Conservation (phyloP, 371 early-diverging fungal genomes). For the Rhizopus delemar region DNA sequence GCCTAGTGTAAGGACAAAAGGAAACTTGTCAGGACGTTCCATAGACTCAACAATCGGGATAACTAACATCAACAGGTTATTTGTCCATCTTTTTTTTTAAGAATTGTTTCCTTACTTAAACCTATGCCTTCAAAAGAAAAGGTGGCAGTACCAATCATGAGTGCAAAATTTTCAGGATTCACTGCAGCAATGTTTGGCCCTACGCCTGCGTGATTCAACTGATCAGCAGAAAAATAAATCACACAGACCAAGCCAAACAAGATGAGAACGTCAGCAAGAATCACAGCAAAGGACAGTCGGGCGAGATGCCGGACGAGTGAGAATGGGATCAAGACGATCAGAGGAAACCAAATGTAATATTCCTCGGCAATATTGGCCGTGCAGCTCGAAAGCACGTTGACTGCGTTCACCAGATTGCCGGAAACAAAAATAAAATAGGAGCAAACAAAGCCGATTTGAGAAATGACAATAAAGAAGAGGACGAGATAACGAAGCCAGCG, state of each 20-base stretch:
- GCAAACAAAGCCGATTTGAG: slow-evolving; percentile 63
- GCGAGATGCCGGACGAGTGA: slow-evolving; percentile 69
- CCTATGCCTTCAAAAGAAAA: slow-evolving; percentile 83
- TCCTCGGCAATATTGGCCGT: slow-evolving; percentile 31
- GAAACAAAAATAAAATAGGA: slow-evolving; percentile 53
- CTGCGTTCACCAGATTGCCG: slow-evolving; percentile 45
- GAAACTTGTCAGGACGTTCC: slow-evolving; percentile 61
- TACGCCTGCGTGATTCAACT: slow-evolving; percentile 26
- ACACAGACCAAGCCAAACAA: slow-evolving; percentile 60
- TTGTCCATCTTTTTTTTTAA: background rate
- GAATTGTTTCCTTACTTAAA: slow-evolving; percentile 37
- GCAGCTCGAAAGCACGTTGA: slow-evolving; percentile 43
- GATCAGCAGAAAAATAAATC: slow-evolving; percentile 37
- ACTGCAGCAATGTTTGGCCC: slow-evolving; percentile 52
- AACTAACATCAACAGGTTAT: slow-evolving; percentile 22
- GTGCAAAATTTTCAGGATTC: slow-evolving; percentile 60
- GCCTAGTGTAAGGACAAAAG: slow-evolving; percentile 56
- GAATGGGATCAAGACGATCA: slow-evolving; percentile 64
- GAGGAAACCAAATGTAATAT: slow-evolving; percentile 59
- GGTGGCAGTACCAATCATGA: slow-evolving; percentile 77
- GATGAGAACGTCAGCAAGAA: slow-evolving; percentile 73
- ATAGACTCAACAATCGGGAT: slow-evolving; percentile 62
- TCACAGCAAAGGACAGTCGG: slow-evolving; percentile 62
- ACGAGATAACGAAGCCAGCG: slow-evolving; percentile 54
- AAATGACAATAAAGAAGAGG: slow-evolving; percentile 61